These are phyloP conservation scores for Chaetomidium leptoderma DNA, from an alignment of 495 filamentous ascomycete genomes.

Conservation along the genomic window DNA sequence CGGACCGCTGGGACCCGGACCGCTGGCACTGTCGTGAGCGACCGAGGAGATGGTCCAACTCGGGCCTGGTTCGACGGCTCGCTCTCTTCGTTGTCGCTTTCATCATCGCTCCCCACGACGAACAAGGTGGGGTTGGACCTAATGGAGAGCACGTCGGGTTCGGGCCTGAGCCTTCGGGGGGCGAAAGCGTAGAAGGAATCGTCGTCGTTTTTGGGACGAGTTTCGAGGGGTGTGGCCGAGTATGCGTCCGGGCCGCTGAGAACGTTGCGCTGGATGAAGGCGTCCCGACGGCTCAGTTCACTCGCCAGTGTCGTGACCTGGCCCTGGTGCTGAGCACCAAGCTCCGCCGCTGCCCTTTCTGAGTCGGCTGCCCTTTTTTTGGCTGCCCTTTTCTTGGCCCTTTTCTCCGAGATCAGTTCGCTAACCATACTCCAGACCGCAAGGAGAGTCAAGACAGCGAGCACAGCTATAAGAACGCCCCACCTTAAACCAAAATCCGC, in stretches of 20 bases:
- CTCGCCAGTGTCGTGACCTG: background rate
- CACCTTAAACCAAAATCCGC: too few relatives aligned
- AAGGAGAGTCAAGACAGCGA: background rate
- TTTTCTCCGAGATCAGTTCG: background rate
- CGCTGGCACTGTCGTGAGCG: background rate
- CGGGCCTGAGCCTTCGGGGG: too few relatives aligned
- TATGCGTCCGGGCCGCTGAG: background rate
- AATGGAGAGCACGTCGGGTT: too few relatives aligned
- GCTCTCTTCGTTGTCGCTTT: background rate
- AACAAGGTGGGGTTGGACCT: too few relatives aligned
- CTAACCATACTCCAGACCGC: background rate
- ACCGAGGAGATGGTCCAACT: background rate
- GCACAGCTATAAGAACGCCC: too few relatives aligned
- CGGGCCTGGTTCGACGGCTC: background rate
- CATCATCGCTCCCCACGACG: background rate
- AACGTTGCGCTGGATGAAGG: background rate
- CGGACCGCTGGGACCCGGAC: background rate
- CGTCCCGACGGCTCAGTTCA: background rate
- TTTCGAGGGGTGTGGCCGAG: background rate
- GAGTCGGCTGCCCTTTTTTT: background rate
- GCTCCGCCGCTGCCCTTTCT: background rate
- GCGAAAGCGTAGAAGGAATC: too few relatives aligned
- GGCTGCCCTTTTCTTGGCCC: background rate
- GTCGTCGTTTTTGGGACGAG: background rate
- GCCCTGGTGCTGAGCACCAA: background rate